These are phyloP conservation scores for Tetrahymena thermophila DNA, from an alignment of 73 alveolate species.

Conservation along the genomic window DNA sequence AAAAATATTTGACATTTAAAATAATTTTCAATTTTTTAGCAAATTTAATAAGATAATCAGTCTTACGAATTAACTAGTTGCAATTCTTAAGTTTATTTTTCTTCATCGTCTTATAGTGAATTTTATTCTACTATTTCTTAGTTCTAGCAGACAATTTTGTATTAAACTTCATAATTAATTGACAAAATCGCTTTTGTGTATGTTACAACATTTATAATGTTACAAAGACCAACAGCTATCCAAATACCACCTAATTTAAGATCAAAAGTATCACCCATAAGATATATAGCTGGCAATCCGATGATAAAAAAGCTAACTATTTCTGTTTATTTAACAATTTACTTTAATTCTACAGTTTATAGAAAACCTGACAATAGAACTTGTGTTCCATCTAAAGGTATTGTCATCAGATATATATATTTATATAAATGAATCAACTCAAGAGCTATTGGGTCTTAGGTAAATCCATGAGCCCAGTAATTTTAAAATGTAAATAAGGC, in stretches of 20 bases:
- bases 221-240: background rate
- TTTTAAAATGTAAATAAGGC: background rate
- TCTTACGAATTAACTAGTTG: background rate
- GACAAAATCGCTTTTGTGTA: background rate
- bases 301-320: background rate
- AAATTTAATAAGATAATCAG: background rate
- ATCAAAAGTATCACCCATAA: background rate
- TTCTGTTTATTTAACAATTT: background rate
- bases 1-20: no score
- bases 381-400: background rate
- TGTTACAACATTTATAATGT: background rate
- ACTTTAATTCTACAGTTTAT: background rate
- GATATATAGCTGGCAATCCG: background rate
- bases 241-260: background rate
- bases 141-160: background rate
- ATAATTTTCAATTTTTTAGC: no score
- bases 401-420: background rate
- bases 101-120: background rate
- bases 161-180: background rate
- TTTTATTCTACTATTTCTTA: background rate
- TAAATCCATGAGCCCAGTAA: background rate
- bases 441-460: background rate
- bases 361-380: background rate
- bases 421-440: background rate
- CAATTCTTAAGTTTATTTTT: background rate